These are phyloP conservation scores for Heracleum sosnowskyi DNA, from an alignment of 129 eudicot genomes.

Conservation along the genomic window DNA sequence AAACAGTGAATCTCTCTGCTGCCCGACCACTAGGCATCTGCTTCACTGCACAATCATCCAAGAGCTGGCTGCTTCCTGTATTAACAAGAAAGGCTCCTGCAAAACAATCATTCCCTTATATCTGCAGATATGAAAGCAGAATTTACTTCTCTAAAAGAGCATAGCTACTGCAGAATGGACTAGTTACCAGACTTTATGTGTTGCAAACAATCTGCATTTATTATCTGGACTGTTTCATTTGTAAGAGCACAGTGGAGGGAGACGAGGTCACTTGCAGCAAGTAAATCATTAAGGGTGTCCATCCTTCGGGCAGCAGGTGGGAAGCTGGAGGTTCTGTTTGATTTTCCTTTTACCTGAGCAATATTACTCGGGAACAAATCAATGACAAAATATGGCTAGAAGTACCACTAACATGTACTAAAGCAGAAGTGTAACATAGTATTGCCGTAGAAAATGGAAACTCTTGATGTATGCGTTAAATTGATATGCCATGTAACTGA, in stretches of 20 bases:
- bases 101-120: conserved; percentile 15
- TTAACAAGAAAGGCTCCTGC: conserved; percentile 96
- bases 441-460: no score
- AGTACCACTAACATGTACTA: conserved; percentile 1
- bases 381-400: conserved; percentile 2
- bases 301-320: conserved; percentile 98
- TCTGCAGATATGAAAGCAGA: conserved; percentile 10
- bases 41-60: conserved; percentile 99
- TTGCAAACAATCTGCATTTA: conserved; percentile 94
- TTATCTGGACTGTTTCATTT: conserved; percentile 80
- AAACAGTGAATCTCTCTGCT: no score
- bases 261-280: conserved; percentile 96
- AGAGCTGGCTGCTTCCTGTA: conserved; percentile 93
- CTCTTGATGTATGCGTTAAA: no score
- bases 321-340: conserved; percentile 47
- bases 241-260: conserved; percentile 94
- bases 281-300: conserved; percentile 96
- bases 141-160: neutral
- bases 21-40: no score
- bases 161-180: neutral
- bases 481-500: no score
- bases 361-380: neutral
- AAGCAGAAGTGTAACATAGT: no score
- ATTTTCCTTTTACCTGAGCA: conserved; percentile 52
- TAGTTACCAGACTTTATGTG: conserved; percentile 76